Evolutionary conservation across 805 yeast species (phyloP).

Genomic region (Blastobotrys muscicola): DNA sequence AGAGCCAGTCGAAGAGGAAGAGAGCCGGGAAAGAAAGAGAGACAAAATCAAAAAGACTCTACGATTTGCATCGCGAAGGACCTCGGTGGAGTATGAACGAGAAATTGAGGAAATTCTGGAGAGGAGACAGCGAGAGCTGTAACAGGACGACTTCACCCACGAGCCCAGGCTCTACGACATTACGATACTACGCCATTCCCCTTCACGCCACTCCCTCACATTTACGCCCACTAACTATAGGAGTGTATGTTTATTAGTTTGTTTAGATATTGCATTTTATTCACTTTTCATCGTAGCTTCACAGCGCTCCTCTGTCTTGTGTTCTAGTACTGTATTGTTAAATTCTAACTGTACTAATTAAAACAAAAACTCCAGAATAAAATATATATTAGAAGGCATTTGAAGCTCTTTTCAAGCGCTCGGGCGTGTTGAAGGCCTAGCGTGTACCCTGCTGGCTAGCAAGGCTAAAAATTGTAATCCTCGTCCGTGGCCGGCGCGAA

Average conservation of each 20-base stretch:
- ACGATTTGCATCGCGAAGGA: slow-evolving; percentile 19
- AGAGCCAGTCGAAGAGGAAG: neutral
- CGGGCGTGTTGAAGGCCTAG: too few relatives aligned
- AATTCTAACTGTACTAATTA: too few relatives aligned
- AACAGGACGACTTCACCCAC: slow-evolving; percentile 12
- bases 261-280: neutral
- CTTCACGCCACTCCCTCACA: too few relatives aligned
- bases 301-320: neutral
- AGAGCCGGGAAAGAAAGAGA: slow-evolving; percentile 1
- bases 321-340: neutral
- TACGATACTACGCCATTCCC: too few relatives aligned
- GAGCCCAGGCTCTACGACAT: too few relatives aligned
- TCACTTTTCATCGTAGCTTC: neutral
- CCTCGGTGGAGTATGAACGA: slow-evolving; percentile 25
- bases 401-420: too few relatives aligned
- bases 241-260: neutral
- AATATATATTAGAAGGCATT: too few relatives aligned
- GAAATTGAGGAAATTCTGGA: slow-evolving; percentile 29
- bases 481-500: slow-evolving; percentile 12
- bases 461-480: slow-evolving; percentile 8
- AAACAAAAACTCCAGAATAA: too few relatives aligned
- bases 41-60: slow-evolving; percentile 21
- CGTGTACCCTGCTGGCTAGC: neutral
- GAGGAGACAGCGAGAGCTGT: slow-evolving; percentile 25
- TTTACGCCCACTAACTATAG: too few relatives aligned